Percentiles rank a stretch among this genome's conserved stretches.
Conservation (phyloP, 495 filamentous ascomycete species). For the Immersiella caudata region DNA sequence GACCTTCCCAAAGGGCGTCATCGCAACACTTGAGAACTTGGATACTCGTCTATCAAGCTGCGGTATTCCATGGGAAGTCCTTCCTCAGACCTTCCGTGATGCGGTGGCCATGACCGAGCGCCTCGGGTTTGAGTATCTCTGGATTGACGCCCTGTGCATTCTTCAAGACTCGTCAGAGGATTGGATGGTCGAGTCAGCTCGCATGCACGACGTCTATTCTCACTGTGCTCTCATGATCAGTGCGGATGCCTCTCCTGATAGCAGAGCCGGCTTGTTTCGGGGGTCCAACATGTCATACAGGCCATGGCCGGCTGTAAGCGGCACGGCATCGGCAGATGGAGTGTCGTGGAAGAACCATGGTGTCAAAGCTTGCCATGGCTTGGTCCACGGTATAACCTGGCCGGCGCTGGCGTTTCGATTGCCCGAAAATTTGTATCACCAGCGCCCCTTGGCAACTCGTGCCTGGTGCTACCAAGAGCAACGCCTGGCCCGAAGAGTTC, state of each 20-base stretch:
- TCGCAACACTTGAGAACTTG: neutral
- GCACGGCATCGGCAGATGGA: neutral
- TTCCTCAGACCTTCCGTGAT: slow-evolving; percentile 22
- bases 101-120: slow-evolving; percentile 19
- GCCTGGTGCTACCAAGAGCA: slow-evolving; percentile 14
- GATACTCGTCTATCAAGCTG: neutral
- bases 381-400: neutral
- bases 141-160: slow-evolving; percentile 41
- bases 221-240: neutral
- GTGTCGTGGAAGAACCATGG: slow-evolving; percentile 11
- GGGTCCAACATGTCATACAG: neutral
- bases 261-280: slow-evolving; percentile 6
- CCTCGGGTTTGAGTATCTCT: slow-evolving; percentile 33
- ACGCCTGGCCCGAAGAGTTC: slow-evolving; percentile 7
- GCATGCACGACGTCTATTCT: slow-evolving; percentile 32
- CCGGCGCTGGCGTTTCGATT: slow-evolving; percentile 1
- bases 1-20: slow-evolving; percentile 1
- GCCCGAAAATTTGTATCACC: neutral
- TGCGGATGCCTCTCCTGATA: slow-evolving; percentile 10
- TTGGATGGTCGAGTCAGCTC: slow-evolving; percentile 22
- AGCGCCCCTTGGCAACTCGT: slow-evolving; percentile 5
- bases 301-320: slow-evolving; percentile 4
- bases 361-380: neutral
- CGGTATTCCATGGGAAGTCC: neutral
- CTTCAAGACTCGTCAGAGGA: slow-evolving; percentile 30